A percentile compares a stretch with the other conserved stretches of the same genome.
Conservation (phyloP, 202 grass and related monocot genomes). For the Bolboschoenoplectus hybrid region DNA sequence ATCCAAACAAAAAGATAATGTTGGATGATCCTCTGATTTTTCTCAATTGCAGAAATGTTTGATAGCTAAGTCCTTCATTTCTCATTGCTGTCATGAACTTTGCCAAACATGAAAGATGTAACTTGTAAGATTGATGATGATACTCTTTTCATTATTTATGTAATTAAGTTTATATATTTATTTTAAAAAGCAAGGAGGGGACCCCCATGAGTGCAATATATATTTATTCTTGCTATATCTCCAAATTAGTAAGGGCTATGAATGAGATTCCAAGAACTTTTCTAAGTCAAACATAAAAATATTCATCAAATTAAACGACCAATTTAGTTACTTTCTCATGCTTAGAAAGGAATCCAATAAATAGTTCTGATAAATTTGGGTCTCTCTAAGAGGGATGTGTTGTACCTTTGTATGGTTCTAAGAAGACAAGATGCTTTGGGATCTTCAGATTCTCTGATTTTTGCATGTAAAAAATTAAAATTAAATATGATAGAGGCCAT, state of each 20-base stretch:
- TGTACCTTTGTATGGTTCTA: constrained; percentile 33
- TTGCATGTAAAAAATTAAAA: background rate
- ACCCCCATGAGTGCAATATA: background rate
- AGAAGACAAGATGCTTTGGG: constrained; percentile 19
- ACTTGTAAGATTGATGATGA: background rate
- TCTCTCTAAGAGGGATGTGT: constrained; percentile 14
- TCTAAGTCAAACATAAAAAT: constrained; percentile 1
- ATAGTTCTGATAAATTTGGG: background rate
- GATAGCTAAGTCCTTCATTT: background rate
- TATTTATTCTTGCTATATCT: background rate
- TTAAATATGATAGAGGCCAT: background rate
- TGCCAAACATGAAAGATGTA: background rate
- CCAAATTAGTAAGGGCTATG: background rate
- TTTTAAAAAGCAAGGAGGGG: background rate
- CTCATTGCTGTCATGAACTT: background rate
- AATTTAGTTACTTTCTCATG: background rate
- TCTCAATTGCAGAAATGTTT: background rate
- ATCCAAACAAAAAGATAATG: background rate
- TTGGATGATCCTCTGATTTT: background rate
- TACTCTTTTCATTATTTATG: background rate
- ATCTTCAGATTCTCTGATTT: constrained; percentile 22
- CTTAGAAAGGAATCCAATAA: constrained; percentile 20
- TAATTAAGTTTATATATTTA: background rate
- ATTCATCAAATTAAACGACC: background rate
- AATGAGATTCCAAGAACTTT: background rate